These are phyloP conservation scores for Aspergillus ruber DNA, from an alignment of 2,329 filamentous ascomycete genomes.

Conservation along the genomic window DNA sequence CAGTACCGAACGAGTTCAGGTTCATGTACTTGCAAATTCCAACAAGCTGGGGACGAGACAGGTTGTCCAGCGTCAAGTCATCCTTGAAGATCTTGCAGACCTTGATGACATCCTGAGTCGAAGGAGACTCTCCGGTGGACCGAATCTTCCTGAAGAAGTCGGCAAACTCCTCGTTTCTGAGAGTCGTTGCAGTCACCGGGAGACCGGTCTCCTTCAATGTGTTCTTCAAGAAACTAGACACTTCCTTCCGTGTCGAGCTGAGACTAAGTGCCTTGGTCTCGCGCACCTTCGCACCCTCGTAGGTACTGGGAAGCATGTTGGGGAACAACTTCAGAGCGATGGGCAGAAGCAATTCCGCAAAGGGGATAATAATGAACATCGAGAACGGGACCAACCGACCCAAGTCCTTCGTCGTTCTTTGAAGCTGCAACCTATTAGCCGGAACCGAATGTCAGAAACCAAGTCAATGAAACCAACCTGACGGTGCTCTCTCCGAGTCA, in stretches of 20 bases:
- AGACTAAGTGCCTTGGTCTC: constrained; percentile 79
- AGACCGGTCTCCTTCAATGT: constrained; percentile 91
- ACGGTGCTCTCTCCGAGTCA: constrained; percentile 85
- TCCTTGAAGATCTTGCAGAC: constrained; percentile 99
- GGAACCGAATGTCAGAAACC: not conserved
- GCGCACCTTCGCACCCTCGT: constrained; percentile 84
- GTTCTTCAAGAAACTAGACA: constrained; percentile 80
- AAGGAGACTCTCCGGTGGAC: constrained; percentile 83
- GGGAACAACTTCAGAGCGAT: constrained; percentile 92
- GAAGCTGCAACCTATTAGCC: constrained; percentile 47
- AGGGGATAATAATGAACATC: constrained; percentile 93
- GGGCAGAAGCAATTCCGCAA: constrained; percentile 86
- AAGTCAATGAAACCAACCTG: constrained; percentile 48
- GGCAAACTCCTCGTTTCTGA: constrained; percentile 87
- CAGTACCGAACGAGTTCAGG: constrained; percentile 91
- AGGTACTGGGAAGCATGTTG: constrained; percentile 94
- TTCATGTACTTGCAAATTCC: constrained; percentile 99
- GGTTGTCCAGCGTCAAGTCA: constrained; percentile 91
- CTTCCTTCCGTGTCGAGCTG: constrained; percentile 82
- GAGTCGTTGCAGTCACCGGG: constrained; percentile 73
- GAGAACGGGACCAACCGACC: constrained; percentile 91
- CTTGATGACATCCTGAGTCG: constrained; percentile 87
- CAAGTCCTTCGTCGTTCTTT: constrained; percentile 88
- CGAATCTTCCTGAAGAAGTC: constrained; percentile 97
- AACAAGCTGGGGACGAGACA: constrained; percentile 89